These are phyloP conservation scores for Fusarium gaditjirri DNA, from an alignment of 2,329 filamentous ascomycete species.

Conservation along the genomic window DNA sequence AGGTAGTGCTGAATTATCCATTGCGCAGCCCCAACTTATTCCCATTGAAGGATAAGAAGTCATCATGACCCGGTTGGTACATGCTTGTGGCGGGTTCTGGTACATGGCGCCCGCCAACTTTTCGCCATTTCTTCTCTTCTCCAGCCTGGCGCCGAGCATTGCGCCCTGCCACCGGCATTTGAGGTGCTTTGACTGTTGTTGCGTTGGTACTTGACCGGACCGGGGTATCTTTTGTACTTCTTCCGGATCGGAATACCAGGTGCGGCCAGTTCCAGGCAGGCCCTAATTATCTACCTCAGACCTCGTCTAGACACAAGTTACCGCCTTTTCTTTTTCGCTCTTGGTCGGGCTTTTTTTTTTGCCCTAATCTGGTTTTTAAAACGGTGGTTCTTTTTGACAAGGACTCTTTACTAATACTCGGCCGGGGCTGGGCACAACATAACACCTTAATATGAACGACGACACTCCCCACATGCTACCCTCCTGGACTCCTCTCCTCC, in stretches of 20 bases:
- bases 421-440: constrained; percentile 20
- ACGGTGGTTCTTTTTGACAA: constrained; percentile 24
- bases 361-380: constrained; percentile 13
- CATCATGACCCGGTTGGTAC: not conserved
- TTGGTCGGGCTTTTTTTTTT: constrained; percentile 8
- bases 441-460: constrained; percentile 20
- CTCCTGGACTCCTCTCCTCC: constrained; percentile 1
- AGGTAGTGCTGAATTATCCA: constrained; percentile 43
- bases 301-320: constrained; percentile 1
- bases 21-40: constrained; percentile 45
- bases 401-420: constrained; percentile 38
- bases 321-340: not conserved
- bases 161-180: constrained; percentile 1
- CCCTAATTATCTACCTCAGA: constrained; percentile 8
- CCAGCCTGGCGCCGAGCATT: not conserved
- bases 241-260: constrained; percentile 33
- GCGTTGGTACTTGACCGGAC: constrained; percentile 22
- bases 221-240: constrained; percentile 4
- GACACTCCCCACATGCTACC: constrained; percentile 6
- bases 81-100: constrained; percentile 3
- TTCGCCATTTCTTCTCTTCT: constrained; percentile 16
- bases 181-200: constrained; percentile 10
- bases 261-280: constrained; percentile 7
- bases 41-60: constrained; percentile 46
- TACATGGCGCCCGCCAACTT: constrained; percentile 16